These are phyloP conservation scores for Phaeosphaeria sp. DNA, from an alignment of 2,329 filamentous ascomycete species.

Conservation along the genomic window DNA sequence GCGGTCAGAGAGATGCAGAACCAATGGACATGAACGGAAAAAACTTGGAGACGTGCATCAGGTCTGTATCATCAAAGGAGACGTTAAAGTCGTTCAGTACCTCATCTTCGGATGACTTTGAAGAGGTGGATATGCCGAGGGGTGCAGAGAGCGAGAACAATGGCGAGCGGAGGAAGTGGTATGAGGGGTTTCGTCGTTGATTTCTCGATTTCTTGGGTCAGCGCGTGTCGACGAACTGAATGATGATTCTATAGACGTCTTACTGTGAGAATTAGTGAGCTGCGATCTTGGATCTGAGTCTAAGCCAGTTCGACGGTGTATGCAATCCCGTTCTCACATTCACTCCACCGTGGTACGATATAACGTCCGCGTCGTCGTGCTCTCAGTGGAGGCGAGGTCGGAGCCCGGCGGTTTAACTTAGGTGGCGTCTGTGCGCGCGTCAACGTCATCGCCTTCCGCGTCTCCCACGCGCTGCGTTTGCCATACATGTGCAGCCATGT, in stretches of 20 bases:
- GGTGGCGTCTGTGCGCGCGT: neutral
- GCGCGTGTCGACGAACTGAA: neutral
- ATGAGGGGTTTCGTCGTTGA: slow-evolving; percentile 14
- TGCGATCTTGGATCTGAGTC: no score
- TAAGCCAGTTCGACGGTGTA: neutral
- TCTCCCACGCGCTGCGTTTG: slow-evolving; percentile 1
- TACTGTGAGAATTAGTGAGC: no score
- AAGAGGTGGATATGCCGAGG: slow-evolving; percentile 2
- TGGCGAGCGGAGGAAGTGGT: slow-evolving; percentile 16
- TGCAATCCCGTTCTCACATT: neutral
- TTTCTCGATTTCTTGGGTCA: neutral
- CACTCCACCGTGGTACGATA: neutral
- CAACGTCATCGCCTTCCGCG: slow-evolving; percentile 6
- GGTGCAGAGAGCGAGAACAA: slow-evolving; percentile 6
- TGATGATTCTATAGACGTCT: neutral
- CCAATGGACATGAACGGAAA: neutral
- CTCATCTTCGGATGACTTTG: slow-evolving; percentile 2
- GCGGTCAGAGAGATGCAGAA: neutral
- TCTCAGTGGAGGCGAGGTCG: neutral
- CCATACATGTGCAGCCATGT: slow-evolving; percentile 1
- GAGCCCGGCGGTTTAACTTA: neutral
- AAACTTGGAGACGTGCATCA: neutral
- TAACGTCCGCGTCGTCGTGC: no score
- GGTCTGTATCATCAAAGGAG: neutral
- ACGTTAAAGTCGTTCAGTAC: neutral